Percentiles rank a stretch among this genome's conserved stretches.
phyloP scores from a whole-genome alignment of 768 basidiomycete genomes.

The Daedaleopsis nitida region DNA sequence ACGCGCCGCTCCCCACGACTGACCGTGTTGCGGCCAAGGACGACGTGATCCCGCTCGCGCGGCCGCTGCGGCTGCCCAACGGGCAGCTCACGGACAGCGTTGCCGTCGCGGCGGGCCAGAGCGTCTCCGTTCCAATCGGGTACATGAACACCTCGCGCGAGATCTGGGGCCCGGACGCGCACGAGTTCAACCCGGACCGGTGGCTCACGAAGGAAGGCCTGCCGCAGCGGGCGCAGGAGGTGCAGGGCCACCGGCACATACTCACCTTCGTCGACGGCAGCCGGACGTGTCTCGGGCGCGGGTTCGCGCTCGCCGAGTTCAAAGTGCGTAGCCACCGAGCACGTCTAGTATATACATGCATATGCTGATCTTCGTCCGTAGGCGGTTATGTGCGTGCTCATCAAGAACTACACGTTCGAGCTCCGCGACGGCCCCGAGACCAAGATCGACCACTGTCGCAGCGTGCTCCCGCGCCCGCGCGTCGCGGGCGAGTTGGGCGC shows the following conservation, averaged over 20 bases:
- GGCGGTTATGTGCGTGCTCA: slow-evolving; percentile 45
- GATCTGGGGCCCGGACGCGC: slow-evolving; percentile 50
- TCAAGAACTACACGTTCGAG: slow-evolving; percentile 44
- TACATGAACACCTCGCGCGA: slow-evolving; percentile 41
- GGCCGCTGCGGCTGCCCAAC: slow-evolving; percentile 24
- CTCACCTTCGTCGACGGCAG: slow-evolving; percentile 49
- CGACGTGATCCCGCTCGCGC: slow-evolving; percentile 40
- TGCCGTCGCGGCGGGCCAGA: slow-evolving; percentile 42
- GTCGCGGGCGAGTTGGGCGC: slow-evolving; percentile 27
- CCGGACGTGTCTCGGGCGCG: slow-evolving; percentile 46
- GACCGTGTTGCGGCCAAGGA: slow-evolving; percentile 41
- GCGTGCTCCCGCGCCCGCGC: slow-evolving; percentile 25
- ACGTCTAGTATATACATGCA: too few species aligned
- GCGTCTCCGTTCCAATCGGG: slow-evolving; percentile 40
- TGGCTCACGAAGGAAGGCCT: slow-evolving; percentile 40
- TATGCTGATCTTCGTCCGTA: slow-evolving; percentile 19
- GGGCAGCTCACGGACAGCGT: slow-evolving; percentile 31
- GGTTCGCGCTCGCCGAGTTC: slow-evolving; percentile 43
- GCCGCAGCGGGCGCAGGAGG: slow-evolving; percentile 32
- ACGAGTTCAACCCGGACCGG: slow-evolving; percentile 44
- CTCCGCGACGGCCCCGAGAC: slow-evolving; percentile 36
- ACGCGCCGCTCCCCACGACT: slow-evolving; percentile 41
- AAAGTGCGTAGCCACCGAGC: slow-evolving; percentile 37
- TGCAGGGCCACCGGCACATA: slow-evolving; percentile 42
- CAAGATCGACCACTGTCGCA: slow-evolving; percentile 29